Evolutionary conservation across 2,329 filamentous ascomycete genomes (phyloP), one percentile per base, ranked within the genome.

Genomic region (Fusarium floridanum): DNA sequence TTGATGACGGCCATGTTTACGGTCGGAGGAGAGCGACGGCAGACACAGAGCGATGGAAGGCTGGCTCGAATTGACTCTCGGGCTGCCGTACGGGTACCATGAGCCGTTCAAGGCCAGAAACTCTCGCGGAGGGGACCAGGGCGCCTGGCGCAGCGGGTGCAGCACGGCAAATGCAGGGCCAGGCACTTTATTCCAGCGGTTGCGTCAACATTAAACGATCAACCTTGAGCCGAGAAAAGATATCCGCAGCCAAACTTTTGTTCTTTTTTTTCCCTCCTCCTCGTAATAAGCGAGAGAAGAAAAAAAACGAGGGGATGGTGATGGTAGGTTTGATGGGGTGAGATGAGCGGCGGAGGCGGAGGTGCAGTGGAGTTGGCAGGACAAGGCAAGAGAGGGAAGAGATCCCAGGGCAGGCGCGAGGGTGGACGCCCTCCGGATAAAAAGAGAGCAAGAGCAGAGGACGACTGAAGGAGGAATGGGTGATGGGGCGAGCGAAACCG

Each of bases 11-110:
- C 75, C 79, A 80, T 79, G 41, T 71, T 76, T 60, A 72, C 64
- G 62, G 64, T 65, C 41, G 39, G 68, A 24, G 24, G 50, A 71
- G 57, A 39, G 65, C 34, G 75, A 74, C 48, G 66, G 61, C 45
- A 76, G 62, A 70, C 64, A 64, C 61, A 72, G 77, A 70, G 66
- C 61, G 64, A 68, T 64, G 59, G 59, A 32, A 74, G 66, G 48
- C 43, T 67, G 69, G 70, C 74, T 79, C 77, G 73, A 73, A 79
- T 79, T 78, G 71, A 76, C 56, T 78, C 75, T 75, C 64, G 67
- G 69, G 67, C 62, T 77, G 68, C 77, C 73, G 75, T 74, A 67
- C 66, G 77, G 73, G 67, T 74, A 79, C 77, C 77, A 79, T 79
- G 77, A 67, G 73, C 70, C 65, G 68, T 73, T 68, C 66, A 64